Evolutionary conservation across 495 filamentous ascomycete genomes (phyloP), one percentile per base, ranked within the genome.

Genomic region (Endocarpon pusillum): DNA sequence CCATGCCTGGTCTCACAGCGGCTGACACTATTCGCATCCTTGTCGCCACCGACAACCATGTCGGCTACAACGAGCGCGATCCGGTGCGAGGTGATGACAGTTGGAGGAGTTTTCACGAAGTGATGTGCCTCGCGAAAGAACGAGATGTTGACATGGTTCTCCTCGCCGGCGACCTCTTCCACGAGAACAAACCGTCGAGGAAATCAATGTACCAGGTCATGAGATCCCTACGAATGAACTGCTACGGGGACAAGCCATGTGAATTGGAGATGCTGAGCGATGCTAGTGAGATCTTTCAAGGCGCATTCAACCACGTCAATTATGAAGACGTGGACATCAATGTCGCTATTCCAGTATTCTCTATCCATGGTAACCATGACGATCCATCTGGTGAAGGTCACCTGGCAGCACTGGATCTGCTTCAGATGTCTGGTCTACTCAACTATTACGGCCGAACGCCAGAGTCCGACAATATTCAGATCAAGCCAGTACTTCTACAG

Each of bases 301-400:
- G 73, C 0, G 75, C 81, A 1, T 84, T 91, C 46, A 76, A 81
- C 26, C 78, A 93, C 53, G 87, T 93, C 48, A 99, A 99, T 53
- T 99, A 96, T 47, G 81, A 94, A 48, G 89, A 99, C 44, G 71
- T 85, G 16, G 85, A 99, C 49, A 94, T 99, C 47, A 99, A 99
- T 44, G 75, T 99, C 40, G 84, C 85, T 9, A 94, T 94, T 29
- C 89, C 89, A 0, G 83, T 99, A 21, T 99, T 99, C 49, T 92
- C 85, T 1, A 99, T 99, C 32, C 89, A 99, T 46, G 89, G 89
- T 19, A 99, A 99, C 49, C 89, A 99, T 57, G 89, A 99, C 47
- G 89, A 99, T 53, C 89, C 89, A 1, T 83, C 82, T 27, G 89
- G 91, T 4, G 84, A 93, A 41, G 91, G 85, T 17, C 79, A 86